phyloP scores from a whole-genome alignment of 2,329 filamentous ascomycete species.

The Teratosphaeria gauchensis region DNA sequence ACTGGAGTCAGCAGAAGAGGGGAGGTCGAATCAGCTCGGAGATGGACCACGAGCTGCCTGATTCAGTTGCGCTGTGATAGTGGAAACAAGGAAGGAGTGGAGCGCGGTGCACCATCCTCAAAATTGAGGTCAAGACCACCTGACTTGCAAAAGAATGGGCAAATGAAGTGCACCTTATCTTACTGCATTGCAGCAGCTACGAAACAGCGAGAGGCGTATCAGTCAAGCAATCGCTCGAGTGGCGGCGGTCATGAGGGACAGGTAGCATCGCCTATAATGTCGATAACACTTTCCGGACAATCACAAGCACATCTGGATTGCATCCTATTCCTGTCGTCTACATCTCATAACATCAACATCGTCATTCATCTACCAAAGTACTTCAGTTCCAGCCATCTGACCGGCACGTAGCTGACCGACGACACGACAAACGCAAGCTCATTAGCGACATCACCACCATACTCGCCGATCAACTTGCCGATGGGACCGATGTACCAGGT shows the following conservation, averaged over 20 bases:
- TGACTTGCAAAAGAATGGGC: no score
- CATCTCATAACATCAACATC: background rate
- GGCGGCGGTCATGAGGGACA: background rate
- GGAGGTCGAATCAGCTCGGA: no score
- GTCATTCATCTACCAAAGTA: conserved; percentile 30
- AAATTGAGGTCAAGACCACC: no score
- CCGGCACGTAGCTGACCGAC: conserved; percentile 37
- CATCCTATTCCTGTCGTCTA: background rate
- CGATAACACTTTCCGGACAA: background rate
- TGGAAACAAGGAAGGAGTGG: no score
- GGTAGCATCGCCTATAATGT: background rate
- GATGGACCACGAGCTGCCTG: no score
- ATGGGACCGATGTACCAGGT: conserved; percentile 43
- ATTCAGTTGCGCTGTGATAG: no score
- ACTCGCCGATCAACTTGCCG: conserved; percentile 43
- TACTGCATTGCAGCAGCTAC: no score
- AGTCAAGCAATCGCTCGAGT: background rate
- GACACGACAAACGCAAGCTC: conserved; percentile 45
- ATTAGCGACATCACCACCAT: conserved; percentile 45
- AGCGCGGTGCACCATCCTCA: no score
- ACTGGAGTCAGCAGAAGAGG: no score
- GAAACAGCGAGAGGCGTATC: no score
- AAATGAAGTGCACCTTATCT: no score
- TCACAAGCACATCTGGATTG: background rate
- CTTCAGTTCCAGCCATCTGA: conserved; percentile 41